Evolutionary conservation across 1,284 basidiomycete species (phyloP), one percentile per base, ranked within the genome.

Genomic region (Inonotus hispidus): DNA sequence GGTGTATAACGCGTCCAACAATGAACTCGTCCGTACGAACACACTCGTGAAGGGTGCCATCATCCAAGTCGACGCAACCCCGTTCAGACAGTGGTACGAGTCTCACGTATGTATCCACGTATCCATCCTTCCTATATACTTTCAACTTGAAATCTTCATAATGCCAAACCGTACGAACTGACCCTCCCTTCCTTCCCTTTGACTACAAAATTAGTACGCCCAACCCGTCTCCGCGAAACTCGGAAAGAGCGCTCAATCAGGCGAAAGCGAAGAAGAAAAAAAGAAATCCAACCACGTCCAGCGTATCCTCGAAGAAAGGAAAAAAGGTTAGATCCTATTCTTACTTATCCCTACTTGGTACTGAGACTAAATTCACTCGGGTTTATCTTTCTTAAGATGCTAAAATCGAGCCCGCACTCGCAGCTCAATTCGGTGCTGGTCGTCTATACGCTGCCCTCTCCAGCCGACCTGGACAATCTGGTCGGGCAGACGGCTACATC

Each of bases 31-130:
- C 73, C 92, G 95, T 73, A 98, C 95, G 70, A 97, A 98, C 82
- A 98, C 95, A 64, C 87, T 98, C 63, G 95, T 98, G 73, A 97
- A 95, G 83, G 82, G 87, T 66, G 90, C 90, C 68, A 90, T 98
- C 77, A 92, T 98, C 77, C 94, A 97, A 76, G 75, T 98, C 71
- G 95, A 98, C 80, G 95, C 95, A 66, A 88, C 94, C 53, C 95
- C 95, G 67, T 98, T 97, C 92, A 87, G 94, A 69, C 94, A 96
- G 79, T 98, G 94, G 94, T 98, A 97, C 75, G 95, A 98, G 80
- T 79, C 92, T 47, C 94, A 97, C 79, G 92, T 94, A 75, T 69
- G 91, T 86, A 53, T 19, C 63, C 45, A 54, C 10, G 53, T 27
- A 25, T 46, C 19, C 38, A 10, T 54, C 56, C 41, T 49, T 50